These are phyloP conservation scores for Capsicum baccatum DNA, from an alignment of 257 asterid species.

Conservation along the genomic window DNA sequence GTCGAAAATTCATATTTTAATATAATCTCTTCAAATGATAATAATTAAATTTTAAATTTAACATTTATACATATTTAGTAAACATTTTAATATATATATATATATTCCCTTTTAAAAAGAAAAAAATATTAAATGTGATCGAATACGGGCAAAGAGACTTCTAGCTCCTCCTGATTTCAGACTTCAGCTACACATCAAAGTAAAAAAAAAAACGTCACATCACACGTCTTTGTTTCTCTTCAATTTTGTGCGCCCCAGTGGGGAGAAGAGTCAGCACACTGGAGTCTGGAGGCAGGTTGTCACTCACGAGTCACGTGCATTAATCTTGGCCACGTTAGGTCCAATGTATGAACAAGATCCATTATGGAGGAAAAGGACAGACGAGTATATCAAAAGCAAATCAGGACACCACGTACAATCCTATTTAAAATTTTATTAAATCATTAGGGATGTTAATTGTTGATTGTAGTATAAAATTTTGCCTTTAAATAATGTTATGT, in stretches of 20 bases:
- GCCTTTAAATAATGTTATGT: background rate
- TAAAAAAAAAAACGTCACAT: background rate
- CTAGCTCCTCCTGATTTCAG: background rate
- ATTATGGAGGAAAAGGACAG: background rate
- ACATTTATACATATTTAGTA: no score
- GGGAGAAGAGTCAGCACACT: background rate
- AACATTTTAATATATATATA: no score
- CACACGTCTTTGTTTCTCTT: background rate
- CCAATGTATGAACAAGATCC: conserved; percentile 21
- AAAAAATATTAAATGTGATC: no score
- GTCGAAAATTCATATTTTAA: background rate
- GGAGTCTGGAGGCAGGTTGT: background rate
- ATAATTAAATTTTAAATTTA: no score
- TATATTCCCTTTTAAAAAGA: no score
- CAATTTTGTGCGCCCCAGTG: background rate
- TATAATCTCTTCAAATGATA: no score
- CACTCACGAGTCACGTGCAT: conserved; percentile 28
- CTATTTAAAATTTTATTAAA: background rate
- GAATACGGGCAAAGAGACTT: no score
- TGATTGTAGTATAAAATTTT: no score
- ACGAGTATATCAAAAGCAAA: conserved; percentile 17
- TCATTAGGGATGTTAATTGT: background rate
- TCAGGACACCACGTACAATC: background rate
- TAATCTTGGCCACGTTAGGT: background rate
- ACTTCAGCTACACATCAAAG: background rate